phyloP scores from a whole-genome alignment of 2,329 filamentous ascomycete species.

The Microdochium nivale region DNA sequence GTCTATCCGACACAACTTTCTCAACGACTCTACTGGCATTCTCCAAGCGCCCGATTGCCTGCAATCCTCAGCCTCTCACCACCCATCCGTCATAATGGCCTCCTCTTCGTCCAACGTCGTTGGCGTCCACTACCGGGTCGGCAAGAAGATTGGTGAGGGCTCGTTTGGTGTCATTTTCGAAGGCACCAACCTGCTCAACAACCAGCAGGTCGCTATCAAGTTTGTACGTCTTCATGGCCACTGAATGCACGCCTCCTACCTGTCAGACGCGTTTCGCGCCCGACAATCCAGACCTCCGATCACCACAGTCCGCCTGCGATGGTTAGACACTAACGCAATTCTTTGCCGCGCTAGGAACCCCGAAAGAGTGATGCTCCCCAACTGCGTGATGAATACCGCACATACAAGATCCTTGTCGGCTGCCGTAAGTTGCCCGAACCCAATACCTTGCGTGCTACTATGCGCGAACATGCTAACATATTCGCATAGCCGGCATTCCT shows the following conservation, averaged over 20 bases:
- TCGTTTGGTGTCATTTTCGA: constrained; percentile 99
- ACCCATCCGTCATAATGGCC: constrained; percentile 48
- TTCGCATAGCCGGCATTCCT: constrained; percentile 74
- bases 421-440: constrained; percentile 69
- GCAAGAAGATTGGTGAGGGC: constrained; percentile 98
- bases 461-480: constrained; percentile 9
- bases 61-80: background rate
- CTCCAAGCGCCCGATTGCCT: background rate
- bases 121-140: constrained; percentile 95
- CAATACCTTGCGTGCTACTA: constrained; percentile 8
- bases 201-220: constrained; percentile 98
- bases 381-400: constrained; percentile 94
- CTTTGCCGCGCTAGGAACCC: constrained; percentile 59
- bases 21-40: background rate
- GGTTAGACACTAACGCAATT: background rate
- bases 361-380: constrained; percentile 98
- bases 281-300: background rate
- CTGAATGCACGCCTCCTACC: constrained; percentile 1
- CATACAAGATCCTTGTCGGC: constrained; percentile 98
- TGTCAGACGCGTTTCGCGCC: background rate
- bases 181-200: constrained; percentile 96
- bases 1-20: background rate
- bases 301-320: background rate
- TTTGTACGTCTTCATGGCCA: constrained; percentile 58
- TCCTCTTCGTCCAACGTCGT: constrained; percentile 94